phyloP scores from a whole-genome alignment of 129 eudicot species.

The Escallonia herrerae region DNA sequence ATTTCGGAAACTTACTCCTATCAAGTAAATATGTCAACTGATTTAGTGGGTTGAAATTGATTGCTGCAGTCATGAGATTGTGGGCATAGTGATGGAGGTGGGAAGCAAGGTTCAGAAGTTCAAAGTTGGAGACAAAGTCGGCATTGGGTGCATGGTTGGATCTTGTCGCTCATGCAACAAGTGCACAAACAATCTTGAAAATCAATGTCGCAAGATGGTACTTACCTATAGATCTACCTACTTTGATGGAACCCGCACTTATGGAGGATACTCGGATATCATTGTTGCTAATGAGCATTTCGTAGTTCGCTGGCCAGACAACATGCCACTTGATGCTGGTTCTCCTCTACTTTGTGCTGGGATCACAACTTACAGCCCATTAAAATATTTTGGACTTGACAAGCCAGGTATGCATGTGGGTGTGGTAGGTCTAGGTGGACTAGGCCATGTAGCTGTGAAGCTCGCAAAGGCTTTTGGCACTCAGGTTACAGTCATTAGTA shows the following conservation, averaged over 20 bases:
- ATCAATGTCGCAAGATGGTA: background rate
- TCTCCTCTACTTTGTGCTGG: slow-evolving; percentile 22
- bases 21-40: too few relatives aligned
- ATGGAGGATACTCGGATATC: slow-evolving; percentile 6
- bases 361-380: slow-evolving; percentile 16
- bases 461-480: slow-evolving; percentile 14
- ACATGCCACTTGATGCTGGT: slow-evolving; percentile 12
- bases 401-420: slow-evolving; percentile 10
- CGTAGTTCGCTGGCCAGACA: slow-evolving; percentile 15
- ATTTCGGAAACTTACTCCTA: too few relatives aligned
- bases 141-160: background rate
- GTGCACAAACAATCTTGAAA: background rate
- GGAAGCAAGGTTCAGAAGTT: slow-evolving; percentile 2
- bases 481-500: slow-evolving; percentile 9
- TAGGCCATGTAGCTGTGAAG: slow-evolving; percentile 18
- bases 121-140: slow-evolving; percentile 5
- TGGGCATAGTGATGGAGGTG: background rate
- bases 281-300: slow-evolving; percentile 11
- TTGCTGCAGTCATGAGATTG: background rate
- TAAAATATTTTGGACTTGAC: slow-evolving; percentile 11
- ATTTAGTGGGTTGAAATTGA: background rate
- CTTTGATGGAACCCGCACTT: slow-evolving; percentile 1
- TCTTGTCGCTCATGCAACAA: background rate
- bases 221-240: slow-evolving; percentile 1
- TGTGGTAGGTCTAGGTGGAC: slow-evolving; percentile 15